Base-by-base conservation (phyloP, 2,329 filamentous ascomycete genomes). In the Talaromyces amestolkiae region DNA sequence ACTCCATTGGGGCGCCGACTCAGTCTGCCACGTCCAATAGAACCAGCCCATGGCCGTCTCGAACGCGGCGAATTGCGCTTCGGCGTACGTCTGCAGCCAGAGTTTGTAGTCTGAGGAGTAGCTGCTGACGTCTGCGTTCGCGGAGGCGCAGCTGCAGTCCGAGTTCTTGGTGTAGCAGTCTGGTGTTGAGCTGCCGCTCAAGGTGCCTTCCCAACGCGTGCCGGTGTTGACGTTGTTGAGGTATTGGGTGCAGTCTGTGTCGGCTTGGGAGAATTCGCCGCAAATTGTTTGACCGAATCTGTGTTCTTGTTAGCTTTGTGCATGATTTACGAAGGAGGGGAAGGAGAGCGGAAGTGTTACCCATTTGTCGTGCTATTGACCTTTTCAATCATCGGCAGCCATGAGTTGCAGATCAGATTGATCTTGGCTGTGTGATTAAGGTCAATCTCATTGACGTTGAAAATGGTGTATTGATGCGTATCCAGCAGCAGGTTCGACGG, bases 11-110 rank as follows among this genome's bases (percentile, higher is more conserved):
- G 88, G 83, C 58, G 91, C 89, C 69, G 80, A 84, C 82, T 98
- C 94, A 35, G 94, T 97, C 79, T 93, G 87, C 94, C 95, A 96
- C 39, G 93, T 98, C 95, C 95, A 99, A 80, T 99, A 99, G 81
- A 96, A 97, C 95, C 95, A 99, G 58, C 95, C 95, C 89, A 91
- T 95, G 6, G 91, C 92, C 68, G 89, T 88, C 78, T 98, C 94
- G 74, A 98, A 99, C 66, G 89, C 91, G 71, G 89, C 85, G 92
- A 99, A 99, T 81, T 99, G 95, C 63, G 93, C 95, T 79, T 97
- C 90, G 6, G 95, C 95, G 79, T 98, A 98, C 79, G 91, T 91
- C 69, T 87, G 86, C 68, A 99, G 82, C 79, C 94, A 98, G 70
- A 88, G 81, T 80, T 95, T 97, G 80, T 99, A 99, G 4, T 82